phyloP scores from a whole-genome alignment of 768 basidiomycete genomes.

The Sarcomyxa edulis region DNA sequence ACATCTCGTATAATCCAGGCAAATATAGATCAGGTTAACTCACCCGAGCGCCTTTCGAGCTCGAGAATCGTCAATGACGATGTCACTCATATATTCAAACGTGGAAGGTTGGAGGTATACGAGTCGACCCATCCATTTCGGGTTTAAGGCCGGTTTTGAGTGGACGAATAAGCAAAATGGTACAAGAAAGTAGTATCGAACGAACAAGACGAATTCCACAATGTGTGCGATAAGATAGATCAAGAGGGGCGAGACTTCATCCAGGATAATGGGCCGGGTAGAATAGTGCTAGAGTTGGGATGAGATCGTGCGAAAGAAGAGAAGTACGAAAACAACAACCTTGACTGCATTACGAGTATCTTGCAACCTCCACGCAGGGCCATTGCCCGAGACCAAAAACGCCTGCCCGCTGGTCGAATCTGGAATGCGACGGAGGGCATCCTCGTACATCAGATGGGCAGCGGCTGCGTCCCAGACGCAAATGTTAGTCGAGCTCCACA shows the following conservation, averaged over 20 bases:
- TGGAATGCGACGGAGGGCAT: constrained; percentile 19
- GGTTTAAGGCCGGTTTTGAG: constrained; percentile 15
- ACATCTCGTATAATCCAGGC: too few relatives aligned
- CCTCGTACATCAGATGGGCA: constrained; percentile 26
- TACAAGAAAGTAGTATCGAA: constrained; percentile 23
- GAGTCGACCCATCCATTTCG: constrained; percentile 23
- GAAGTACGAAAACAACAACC: constrained; percentile 16
- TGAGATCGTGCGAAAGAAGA: too few relatives aligned
- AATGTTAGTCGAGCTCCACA: constrained; percentile 22
- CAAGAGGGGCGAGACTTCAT: constrained; percentile 21
- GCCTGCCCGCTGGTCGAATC: constrained; percentile 23
- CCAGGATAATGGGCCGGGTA: constrained; percentile 18
- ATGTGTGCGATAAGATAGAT: constrained; percentile 24
- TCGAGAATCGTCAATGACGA: constrained; percentile 27
- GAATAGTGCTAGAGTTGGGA: constrained; percentile 31
- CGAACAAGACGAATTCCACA: constrained; percentile 21
- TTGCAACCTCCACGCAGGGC: constrained; percentile 23
- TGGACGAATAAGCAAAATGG: constrained; percentile 15
- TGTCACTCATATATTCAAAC: constrained; percentile 22
- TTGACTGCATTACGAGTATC: constrained; percentile 23
- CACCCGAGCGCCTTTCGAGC: constrained; percentile 26
- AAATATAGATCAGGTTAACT: too few relatives aligned
- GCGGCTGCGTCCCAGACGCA: constrained; percentile 31
- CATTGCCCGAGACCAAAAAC: constrained; percentile 28
- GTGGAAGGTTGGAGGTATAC: constrained; percentile 27